phyloP scores from a whole-genome alignment of 331 rosid species.

The Acacia concinna region DNA sequence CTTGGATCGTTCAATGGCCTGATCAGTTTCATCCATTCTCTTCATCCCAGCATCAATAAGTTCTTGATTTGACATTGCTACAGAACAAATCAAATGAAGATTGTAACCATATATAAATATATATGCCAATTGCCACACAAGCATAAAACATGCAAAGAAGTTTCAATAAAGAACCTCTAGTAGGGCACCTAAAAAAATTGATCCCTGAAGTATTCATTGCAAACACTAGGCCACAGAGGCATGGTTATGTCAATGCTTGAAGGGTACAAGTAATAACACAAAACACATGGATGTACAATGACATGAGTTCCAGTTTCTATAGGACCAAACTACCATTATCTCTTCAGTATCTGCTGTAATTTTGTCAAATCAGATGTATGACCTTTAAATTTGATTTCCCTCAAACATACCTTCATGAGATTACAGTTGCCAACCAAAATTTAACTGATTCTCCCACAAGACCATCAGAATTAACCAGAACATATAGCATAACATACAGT shows the following conservation, averaged over 20 bases:
- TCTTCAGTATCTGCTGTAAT: constrained; percentile 1
- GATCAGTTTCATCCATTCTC: constrained; percentile 97
- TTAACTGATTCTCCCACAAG: neutral
- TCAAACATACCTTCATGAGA: neutral
- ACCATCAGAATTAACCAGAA: neutral
- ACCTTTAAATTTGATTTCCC: neutral
- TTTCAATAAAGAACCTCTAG: constrained; percentile 13
- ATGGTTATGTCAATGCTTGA: neutral
- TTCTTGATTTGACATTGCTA: constrained; percentile 98
- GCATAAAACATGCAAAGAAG: constrained; percentile 1
- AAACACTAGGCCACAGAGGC: constrained; percentile 22
- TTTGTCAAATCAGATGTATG: constrained; percentile 12
- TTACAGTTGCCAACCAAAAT: neutral
- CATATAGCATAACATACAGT: neutral
- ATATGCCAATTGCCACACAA: constrained; percentile 1
- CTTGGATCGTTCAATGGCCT: constrained; percentile 84
- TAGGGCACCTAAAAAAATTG: constrained; percentile 19
- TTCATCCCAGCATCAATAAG: constrained; percentile 78
- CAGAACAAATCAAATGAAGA: constrained; percentile 34
- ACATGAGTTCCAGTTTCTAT: constrained; percentile 11
- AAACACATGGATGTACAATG: neutral
- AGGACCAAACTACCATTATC: constrained; percentile 4
- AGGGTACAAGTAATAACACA: neutral
- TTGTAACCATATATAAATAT: constrained; percentile 25
- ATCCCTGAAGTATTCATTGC: constrained; percentile 10